Base-by-base conservation (phyloP, 257 asterid genomes). In the Jasminum sambac region DNA sequence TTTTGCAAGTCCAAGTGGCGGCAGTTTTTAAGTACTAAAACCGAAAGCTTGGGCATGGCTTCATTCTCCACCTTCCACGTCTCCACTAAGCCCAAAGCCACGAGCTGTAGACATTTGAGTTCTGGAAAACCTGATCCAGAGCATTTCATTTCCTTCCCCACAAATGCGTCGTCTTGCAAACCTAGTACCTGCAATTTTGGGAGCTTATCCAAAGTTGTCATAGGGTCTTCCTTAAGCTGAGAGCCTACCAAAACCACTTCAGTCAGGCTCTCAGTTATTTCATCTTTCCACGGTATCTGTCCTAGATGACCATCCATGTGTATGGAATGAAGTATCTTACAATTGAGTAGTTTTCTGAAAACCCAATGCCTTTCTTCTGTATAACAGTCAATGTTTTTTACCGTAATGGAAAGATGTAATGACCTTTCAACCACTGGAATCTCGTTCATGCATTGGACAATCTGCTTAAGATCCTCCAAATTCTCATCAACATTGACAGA, bases 21-120 rank as follows among this genome's bases (percentile, higher is more conserved):
- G 10, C 80, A 75, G 8, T 0, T 0, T 1, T 1, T 0, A 40
- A 79, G 43, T 3, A 3, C 14, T 8, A 75, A 26, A 39, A 2
- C 11, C 0, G 67, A 55, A 72, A 79, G 80, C 10, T 44, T 67
- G 0, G 72, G 50, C 76, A 72, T 72, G 55, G 78, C 75, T 52
- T 69, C 69, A 13, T 68, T 5, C 2, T 37, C 73, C 30, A 68
- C 41, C 3, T 5, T 26, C 80, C 50, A 75, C 5, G 36, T 23
- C 66, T 67, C 42, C 13, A 75, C 55, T 30, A 1, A 3, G 0
- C 0, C 34, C 63, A 52, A 4, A n/a, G 11, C 9, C 7, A 9
- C 2, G 7, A 74, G 50, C 4, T 8, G 13, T 11, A 79, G 69
- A 42, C 3, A 9, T 38, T 57, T 67, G 36, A 67, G 80, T 12